These are phyloP conservation scores for Penicillium parvum DNA, from an alignment of 495 filamentous ascomycete genomes.

Conservation along the genomic window DNA sequence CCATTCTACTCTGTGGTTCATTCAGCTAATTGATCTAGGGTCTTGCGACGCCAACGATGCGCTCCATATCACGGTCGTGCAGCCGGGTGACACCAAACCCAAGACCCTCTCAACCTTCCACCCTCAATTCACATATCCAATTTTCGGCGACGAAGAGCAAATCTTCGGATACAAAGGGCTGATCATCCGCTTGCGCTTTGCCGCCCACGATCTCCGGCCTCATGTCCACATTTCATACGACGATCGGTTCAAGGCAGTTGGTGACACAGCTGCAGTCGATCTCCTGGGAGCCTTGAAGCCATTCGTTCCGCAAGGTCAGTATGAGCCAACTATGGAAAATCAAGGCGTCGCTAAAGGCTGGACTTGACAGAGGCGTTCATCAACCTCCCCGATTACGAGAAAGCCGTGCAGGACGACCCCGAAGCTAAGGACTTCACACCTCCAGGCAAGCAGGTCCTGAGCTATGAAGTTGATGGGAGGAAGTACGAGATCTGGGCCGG, in stretches of 20 bases:
- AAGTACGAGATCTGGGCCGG: constrained; percentile 61
- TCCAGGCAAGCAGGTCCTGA: constrained; percentile 51
- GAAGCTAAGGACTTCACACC: constrained; percentile 56
- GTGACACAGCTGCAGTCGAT: constrained; percentile 65
- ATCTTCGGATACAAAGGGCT: constrained; percentile 88
- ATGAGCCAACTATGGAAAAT: no score
- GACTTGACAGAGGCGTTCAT: constrained; percentile 55
- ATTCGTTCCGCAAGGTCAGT: constrained; percentile 62
- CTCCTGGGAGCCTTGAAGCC: constrained; percentile 60
- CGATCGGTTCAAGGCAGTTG: constrained; percentile 68
- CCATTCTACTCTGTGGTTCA: background rate
- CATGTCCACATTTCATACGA: constrained; percentile 66
- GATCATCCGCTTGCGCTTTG: constrained; percentile 70
- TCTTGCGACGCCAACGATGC: constrained; percentile 70
- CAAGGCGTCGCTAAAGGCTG: background rate
- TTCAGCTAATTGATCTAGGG: constrained; percentile 49
- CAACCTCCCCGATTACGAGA: constrained; percentile 54
- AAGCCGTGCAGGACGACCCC: constrained; percentile 49
- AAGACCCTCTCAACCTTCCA: constrained; percentile 65
- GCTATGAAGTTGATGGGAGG: constrained; percentile 46
- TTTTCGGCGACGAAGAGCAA: constrained; percentile 85
- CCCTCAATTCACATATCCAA: constrained; percentile 82
- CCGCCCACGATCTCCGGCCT: constrained; percentile 76
- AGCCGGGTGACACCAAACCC: constrained; percentile 49
- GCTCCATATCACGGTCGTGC: constrained; percentile 63